Evolutionary conservation across 2,329 filamentous ascomycete genomes (phyloP).

Genomic region (Fusarium haematococcum): DNA sequence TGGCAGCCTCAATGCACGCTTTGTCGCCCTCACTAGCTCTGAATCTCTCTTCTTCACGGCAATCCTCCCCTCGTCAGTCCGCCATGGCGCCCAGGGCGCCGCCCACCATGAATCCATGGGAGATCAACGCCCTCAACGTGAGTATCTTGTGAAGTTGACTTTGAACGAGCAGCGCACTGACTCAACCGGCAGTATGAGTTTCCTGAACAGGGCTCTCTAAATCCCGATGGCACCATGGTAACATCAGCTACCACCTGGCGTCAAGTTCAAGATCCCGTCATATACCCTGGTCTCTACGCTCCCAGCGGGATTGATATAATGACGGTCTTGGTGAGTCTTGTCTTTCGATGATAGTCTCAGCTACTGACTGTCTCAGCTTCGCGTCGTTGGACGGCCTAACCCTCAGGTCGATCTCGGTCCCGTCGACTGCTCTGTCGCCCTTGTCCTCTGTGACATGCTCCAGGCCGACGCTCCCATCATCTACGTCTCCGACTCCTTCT

Average conservation of each 20-base stretch:
- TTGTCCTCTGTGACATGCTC: conserved; percentile 83
- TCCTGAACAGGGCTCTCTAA: conserved; percentile 36
- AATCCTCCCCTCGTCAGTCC: conserved; percentile 12
- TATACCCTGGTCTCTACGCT: conserved; percentile 68
- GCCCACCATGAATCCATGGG: conserved; percentile 43
- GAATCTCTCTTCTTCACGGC: conserved; percentile 9
- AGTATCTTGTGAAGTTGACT: background rate
- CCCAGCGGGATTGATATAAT: conserved; percentile 68
- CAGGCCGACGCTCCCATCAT: conserved; percentile 82
- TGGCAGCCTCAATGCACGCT: conserved; percentile 33
- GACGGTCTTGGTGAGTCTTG: conserved; percentile 61
- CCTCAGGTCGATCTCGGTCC: conserved; percentile 83
- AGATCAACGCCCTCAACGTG: conserved; percentile 42
- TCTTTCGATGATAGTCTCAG: background rate
- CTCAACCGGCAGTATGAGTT: conserved; percentile 41
- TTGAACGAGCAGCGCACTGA: conserved; percentile 12
- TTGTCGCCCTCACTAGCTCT: conserved; percentile 25
- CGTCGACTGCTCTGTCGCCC: conserved; percentile 85
- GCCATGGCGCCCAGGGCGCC: conserved; percentile 32
- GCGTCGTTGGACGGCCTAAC: conserved; percentile 76
- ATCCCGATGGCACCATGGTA: conserved; percentile 33
- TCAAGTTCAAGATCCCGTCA: conserved; percentile 57
- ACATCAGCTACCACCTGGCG: conserved; percentile 40
- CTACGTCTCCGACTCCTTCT: conserved; percentile 86
- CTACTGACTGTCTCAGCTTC: conserved; percentile 54